Base-by-base conservation (phyloP, 2,329 filamentous ascomycete species). In the Neocucurbitaria cava region DNA sequence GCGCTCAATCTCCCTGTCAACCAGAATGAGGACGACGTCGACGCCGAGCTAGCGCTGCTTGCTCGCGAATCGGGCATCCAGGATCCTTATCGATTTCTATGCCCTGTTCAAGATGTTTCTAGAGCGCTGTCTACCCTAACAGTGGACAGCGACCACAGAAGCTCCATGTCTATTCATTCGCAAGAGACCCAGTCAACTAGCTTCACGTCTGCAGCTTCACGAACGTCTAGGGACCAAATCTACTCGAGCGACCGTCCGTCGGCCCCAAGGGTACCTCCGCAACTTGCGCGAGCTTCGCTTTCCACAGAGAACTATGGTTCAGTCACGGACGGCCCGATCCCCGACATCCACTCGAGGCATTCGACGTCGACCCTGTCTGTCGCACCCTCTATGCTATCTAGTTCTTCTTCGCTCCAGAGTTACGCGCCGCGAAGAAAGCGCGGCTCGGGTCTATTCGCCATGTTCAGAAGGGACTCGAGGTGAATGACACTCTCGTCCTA, bases 171-270 rank as follows among this genome's bases (percentile, higher is more conserved):
- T 11, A 59, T 74, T 6, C 71, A 69, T 42, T 75, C 72, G 8
- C 67, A 68, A 28, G 71, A 73, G 36, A 73, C 72, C 1, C 72
- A 74, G 28, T 76, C 71, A 5, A 75, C 73, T 9, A 62, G 66
- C 56, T 57, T 69, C 36, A 75, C 72, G 1, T 74, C 70, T 13
- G 64, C 69, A 24, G 67, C 66, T 18, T 76, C 72, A 15, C 67
- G 71, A 17, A 70, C 64, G 7, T 75, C 71, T 9, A 66, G 62
- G 31, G 72, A 76, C 55, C 62, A 66, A 48, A 36, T 63, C 17
- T 52, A 56, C 36, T 43, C 49, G 3, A 56, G 43, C 33, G 68
- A 71, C n/a, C 59, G 54, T 30, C 54, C 60, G 42, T 56, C 63
- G 38, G 44, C 60, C 2, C 59, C 56, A 47, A 64, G 58, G 45